phyloP scores from a whole-genome alignment of 139 green algal genomes.

The Ostreobium quekettii region DNA sequence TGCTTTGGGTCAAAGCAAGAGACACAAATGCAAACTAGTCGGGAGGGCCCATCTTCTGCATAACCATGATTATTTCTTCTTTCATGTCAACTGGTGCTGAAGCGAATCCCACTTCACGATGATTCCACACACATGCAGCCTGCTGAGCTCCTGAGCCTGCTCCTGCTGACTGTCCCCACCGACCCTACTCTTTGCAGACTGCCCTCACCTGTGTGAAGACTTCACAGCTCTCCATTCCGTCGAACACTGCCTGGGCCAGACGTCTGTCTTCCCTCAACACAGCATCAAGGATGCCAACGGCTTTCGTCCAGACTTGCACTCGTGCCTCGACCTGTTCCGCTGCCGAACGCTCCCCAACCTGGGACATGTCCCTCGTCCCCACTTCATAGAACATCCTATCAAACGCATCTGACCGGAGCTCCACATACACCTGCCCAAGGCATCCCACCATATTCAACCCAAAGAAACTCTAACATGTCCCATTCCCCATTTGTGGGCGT shows the following conservation, averaged over 20 bases:
- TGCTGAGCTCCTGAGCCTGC: too few species aligned
- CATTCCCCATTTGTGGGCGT: too few species aligned
- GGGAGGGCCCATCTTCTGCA: too few species aligned
- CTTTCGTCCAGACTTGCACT: not conserved
- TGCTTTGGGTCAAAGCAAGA: not conserved
- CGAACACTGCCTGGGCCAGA: not conserved
- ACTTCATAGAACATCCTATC: slow-evolving; percentile 5
- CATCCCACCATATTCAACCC: too few species aligned
- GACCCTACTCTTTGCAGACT: too few species aligned
- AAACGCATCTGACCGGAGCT: not conserved
- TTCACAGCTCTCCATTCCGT: not conserved
- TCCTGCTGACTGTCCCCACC: too few species aligned
- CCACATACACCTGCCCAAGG: slow-evolving; percentile 7
- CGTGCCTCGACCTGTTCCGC: slow-evolving; percentile 3
- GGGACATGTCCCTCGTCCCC: not conserved
- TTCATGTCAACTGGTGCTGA: too few species aligned
- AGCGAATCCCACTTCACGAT: too few species aligned
- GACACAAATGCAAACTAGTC: not conserved
- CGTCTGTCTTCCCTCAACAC: not conserved
- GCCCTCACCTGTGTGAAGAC: not conserved
- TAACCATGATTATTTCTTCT: too few species aligned
- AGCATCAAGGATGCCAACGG: not conserved
- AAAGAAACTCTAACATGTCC: too few species aligned
- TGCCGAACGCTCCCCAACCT: not conserved
- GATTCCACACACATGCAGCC: too few species aligned